A percentile compares a stretch with the other conserved stretches of the same genome.
Evolutionary conservation across 2,329 filamentous ascomycete genomes (phyloP).

Genomic region (Colletotrichum destructivum): DNA sequence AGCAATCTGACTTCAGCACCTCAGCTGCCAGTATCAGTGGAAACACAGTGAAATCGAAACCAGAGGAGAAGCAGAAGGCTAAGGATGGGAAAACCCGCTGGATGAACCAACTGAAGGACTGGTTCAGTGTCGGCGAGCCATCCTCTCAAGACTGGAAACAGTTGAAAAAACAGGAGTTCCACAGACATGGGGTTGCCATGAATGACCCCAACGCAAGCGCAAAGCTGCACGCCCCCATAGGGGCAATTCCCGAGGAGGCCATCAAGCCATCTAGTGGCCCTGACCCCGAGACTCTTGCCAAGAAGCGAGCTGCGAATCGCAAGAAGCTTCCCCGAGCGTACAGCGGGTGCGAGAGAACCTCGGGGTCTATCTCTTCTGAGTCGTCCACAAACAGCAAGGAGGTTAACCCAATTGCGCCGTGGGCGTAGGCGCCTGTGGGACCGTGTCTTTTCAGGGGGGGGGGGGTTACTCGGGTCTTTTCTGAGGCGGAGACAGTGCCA

Average conservation of each 20-base stretch:
- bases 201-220: conserved; percentile 60
- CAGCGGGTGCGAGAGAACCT: conserved; percentile 45
- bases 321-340: conserved; percentile 50
- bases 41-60: conserved; percentile 29
- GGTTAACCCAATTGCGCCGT: conserved; percentile 52
- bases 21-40: conserved; percentile 43
- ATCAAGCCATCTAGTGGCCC: conserved; percentile 63
- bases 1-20: conserved; percentile 46
- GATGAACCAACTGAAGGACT: conserved; percentile 62
- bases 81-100: conserved; percentile 54
- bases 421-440: conserved; percentile 44
- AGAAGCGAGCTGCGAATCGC: conserved; percentile 52
- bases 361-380: conserved; percentile 54
- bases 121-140: conserved; percentile 65
- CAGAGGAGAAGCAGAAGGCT: conserved; percentile 46
- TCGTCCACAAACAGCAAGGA: conserved; percentile 53
- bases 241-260: conserved; percentile 60
- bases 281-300: conserved; percentile 61
- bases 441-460: too few relatives aligned
- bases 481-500: not conserved
- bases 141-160: conserved; percentile 64
- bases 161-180: conserved; percentile 60
- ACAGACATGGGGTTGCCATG: conserved; percentile 59
- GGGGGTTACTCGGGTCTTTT: not conserved
- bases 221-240: conserved; percentile 63